Evolutionary conservation across 2,329 filamentous ascomycete species (phyloP).

Genomic region (Davidsoniella virescens): DNA sequence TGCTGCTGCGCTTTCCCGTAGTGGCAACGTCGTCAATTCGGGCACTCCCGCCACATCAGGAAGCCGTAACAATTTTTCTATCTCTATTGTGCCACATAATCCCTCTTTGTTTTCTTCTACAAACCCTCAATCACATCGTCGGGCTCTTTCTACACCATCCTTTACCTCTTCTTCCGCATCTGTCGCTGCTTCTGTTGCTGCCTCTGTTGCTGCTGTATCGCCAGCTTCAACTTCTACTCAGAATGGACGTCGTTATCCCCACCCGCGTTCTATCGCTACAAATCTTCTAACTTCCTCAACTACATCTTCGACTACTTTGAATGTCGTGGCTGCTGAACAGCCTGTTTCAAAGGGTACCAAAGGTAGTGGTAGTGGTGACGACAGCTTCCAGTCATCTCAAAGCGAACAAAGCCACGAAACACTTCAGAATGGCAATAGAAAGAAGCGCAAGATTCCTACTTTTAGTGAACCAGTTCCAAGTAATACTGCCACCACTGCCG

Average conservation of each 20-base stretch:
- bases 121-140: neutral
- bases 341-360: too few species aligned
- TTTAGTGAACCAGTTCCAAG: slow-evolving; percentile 40
- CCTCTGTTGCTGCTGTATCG: neutral
- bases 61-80: neutral
- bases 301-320: too few species aligned
- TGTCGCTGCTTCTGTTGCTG: neutral
- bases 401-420: slow-evolving; percentile 60
- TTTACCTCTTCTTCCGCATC: neutral
- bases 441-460: slow-evolving; percentile 94
- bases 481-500: too few species aligned
- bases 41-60: neutral
- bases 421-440: slow-evolving; percentile 93
- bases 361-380: too few species aligned
- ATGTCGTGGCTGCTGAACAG: too few species aligned
- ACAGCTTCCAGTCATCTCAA: neutral
- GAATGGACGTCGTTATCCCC: slow-evolving; percentile 5
- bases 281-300: neutral
- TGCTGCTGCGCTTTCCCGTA: neutral
- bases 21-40: neutral
- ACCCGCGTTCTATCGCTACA: neutral
- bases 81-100: neutral
- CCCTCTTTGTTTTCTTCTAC: neutral
- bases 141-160: neutral
- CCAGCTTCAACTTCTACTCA: neutral